These are phyloP conservation scores for Senna siamea DNA, from an alignment of 306 rosid genomes.

Conservation along the genomic window DNA sequence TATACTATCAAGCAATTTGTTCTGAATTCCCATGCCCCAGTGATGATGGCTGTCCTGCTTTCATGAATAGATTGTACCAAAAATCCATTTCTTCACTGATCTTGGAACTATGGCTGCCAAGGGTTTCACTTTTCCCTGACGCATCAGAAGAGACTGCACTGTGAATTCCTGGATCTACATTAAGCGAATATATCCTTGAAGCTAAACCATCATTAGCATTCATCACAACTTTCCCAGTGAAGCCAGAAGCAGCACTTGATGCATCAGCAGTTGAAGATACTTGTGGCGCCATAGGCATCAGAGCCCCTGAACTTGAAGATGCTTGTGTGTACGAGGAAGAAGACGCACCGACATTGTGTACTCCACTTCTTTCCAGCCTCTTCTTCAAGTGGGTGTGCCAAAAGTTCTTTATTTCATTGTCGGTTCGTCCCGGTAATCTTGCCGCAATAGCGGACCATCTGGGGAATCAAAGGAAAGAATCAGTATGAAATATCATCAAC, in stretches of 20 bases:
- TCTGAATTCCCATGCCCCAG: conserved; percentile 20
- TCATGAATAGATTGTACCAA: conserved; percentile 55
- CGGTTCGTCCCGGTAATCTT: conserved; percentile 87
- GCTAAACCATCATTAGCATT: conserved; percentile 23
- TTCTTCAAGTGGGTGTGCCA: conserved; percentile 98
- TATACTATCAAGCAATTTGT: background rate
- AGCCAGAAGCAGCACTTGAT: too few species aligned
- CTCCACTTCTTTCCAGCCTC: conserved; percentile 39
- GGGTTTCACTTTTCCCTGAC: conserved; percentile 38
- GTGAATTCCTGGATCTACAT: conserved; percentile 13
- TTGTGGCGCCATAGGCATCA: background rate
- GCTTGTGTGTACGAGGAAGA: conserved; percentile 8
- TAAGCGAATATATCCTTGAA: conserved; percentile 2
- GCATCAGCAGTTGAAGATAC: conserved; percentile 27
- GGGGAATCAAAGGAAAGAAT: background rate
- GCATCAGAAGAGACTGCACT: conserved; percentile 21
- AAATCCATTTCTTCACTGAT: conserved; percentile 59
- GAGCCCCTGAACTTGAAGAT: conserved; percentile 15
- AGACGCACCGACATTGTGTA: conserved; percentile 1
- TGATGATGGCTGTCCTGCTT: conserved; percentile 43
- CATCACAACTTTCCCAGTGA: too few species aligned
- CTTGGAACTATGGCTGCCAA: conserved; percentile 31
- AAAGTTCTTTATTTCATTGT: conserved; percentile 87
- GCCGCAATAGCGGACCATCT: conserved; percentile 98
- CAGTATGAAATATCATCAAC: too few species aligned